Base-by-base conservation (phyloP, 2,329 filamentous ascomycete species). In the Aspergillus tubingensis region DNA sequence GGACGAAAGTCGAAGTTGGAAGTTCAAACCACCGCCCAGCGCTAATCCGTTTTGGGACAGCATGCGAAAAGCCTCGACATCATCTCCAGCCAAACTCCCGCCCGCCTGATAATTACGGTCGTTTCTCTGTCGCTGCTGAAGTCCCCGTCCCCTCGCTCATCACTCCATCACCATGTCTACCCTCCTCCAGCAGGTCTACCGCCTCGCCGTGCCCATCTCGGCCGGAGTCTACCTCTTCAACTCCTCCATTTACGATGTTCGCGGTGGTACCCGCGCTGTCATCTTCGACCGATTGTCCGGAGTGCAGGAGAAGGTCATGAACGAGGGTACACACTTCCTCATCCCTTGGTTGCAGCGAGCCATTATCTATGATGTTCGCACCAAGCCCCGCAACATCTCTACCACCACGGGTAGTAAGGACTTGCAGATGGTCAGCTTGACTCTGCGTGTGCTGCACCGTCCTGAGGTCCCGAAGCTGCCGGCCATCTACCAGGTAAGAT, bases 401-500 rank as follows among this genome's bases (percentile, higher is more conserved):
- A 99, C 95, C 27, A 99, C 95, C 23, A 99, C 95, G 11, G 95
- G 95, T 61, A 94, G 90, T 85, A 99, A 99, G 87, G 95, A 99
- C 82, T 80, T 99, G 84, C 95, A 99, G 83, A 99, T 99, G 95
- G 95, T 99, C 74, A 97, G 92, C 85, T 85, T 99, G 84, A 99
- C 95, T 57, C 85, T 99, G 76, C 87, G 95, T 79, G 95, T 99
- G 66, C 81, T 99, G 78, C 94, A 98, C 81, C 86, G 96, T 70
- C 95, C 96, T 5, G 94, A 96, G 59, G 94, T 99, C 71, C 88
- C 91, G 83, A 87, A 89, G 71, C 83, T 99, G 74, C 96, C 95
- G 62, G 96, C 94, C 83, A 99, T 99, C 74, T 99, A 99, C 84
- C 95, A 98, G 87, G 94, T 97, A 80, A 65, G 84, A 57, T 7